Evolutionary conservation across 352 stramenopile genomes (phyloP).

Genomic region (Globisporangium apiculatum): DNA sequence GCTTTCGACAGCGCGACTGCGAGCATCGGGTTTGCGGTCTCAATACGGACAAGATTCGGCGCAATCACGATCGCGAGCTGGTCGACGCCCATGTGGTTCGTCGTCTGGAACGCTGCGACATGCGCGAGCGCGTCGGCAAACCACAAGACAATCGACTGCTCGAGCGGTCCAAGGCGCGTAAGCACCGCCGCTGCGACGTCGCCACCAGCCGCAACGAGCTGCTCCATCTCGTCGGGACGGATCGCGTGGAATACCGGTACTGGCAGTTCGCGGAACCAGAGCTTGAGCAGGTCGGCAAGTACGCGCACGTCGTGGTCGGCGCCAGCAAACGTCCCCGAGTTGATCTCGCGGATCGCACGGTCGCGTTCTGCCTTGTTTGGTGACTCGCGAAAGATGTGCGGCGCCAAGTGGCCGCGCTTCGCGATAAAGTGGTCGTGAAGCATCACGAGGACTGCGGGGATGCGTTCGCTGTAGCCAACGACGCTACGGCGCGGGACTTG

Average conservation of each 20-base stretch:
- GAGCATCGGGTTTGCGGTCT: constrained; percentile 82
- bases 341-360: constrained; percentile 77
- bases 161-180: constrained; percentile 34
- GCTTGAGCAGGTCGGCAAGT: constrained; percentile 84
- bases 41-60: constrained; percentile 84
- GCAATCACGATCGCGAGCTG: constrained; percentile 87
- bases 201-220: constrained; percentile 17
- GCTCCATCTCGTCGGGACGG: constrained; percentile 58
- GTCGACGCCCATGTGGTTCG: constrained; percentile 88
- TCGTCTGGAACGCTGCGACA: constrained; percentile 58
- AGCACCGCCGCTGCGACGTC: constrained; percentile 34
- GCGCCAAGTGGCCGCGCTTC: constrained; percentile 51
- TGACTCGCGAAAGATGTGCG: constrained; percentile 87
- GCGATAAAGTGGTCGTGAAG: constrained; percentile 72
- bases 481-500: constrained; percentile 64
- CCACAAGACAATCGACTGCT: constrained; percentile 69
- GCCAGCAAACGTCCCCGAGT: constrained; percentile 66
- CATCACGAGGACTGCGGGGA: constrained; percentile 85
- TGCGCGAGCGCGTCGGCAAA: constrained; percentile 72
- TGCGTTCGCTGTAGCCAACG: constrained; percentile 58
- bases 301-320: constrained; percentile 70
- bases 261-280: constrained; percentile 86
- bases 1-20: constrained; percentile 81
- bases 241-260: constrained; percentile 80
- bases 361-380: constrained; percentile 83